Conservation (phyloP, 2,329 filamentous ascomycete species). For the Xylariaceae sp. region DNA sequence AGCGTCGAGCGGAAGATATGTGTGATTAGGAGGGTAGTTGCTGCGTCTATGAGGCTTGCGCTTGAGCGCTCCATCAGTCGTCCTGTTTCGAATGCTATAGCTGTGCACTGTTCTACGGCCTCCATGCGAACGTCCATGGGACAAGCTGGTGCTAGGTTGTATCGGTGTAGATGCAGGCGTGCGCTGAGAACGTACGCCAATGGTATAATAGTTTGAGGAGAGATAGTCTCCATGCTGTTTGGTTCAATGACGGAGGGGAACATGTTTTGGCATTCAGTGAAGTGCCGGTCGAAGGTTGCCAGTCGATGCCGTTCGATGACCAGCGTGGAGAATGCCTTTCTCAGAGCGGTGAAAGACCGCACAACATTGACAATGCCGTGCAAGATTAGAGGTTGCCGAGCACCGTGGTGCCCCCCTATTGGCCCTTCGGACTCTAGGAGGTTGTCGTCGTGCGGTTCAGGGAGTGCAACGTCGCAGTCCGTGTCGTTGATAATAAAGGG, state of each 20-base stretch:
- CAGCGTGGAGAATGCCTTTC: conserved; percentile 63
- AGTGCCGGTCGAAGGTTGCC: conserved; percentile 75
- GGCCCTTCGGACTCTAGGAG: conserved; percentile 59
- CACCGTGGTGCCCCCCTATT: conserved; percentile 45
- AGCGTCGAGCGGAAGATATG: conserved; percentile 86
- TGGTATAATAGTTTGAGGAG: conserved; percentile 68
- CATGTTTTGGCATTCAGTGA: conserved; percentile 65
- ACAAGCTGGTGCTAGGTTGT: conserved; percentile 74
- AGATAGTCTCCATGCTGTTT: conserved; percentile 59
- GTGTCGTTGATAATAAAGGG: conserved; percentile 79
- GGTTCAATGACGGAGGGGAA: conserved; percentile 73
- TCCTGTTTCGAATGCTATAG: conserved; percentile 72
- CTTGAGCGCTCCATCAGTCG: conserved; percentile 64
- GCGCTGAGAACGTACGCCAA: conserved; percentile 75
- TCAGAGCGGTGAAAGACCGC: conserved; percentile 68
- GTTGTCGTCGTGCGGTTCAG: conserved; percentile 75
- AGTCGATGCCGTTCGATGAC: conserved; percentile 63
- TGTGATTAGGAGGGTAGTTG: conserved; percentile 69
- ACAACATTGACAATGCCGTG: conserved; percentile 77
- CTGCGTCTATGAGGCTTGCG: conserved; percentile 56
- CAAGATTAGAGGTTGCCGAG: conserved; percentile 63
- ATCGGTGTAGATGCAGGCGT: conserved; percentile 79
- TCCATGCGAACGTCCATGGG: conserved; percentile 58
- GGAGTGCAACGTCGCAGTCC: conserved; percentile 80
- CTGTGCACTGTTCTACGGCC: conserved; percentile 72